A percentile compares a stretch with the other conserved stretches of the same genome.
phyloP scores from a whole-genome alignment of 106 monocot genomes.

The Cymbidium sinense region DNA sequence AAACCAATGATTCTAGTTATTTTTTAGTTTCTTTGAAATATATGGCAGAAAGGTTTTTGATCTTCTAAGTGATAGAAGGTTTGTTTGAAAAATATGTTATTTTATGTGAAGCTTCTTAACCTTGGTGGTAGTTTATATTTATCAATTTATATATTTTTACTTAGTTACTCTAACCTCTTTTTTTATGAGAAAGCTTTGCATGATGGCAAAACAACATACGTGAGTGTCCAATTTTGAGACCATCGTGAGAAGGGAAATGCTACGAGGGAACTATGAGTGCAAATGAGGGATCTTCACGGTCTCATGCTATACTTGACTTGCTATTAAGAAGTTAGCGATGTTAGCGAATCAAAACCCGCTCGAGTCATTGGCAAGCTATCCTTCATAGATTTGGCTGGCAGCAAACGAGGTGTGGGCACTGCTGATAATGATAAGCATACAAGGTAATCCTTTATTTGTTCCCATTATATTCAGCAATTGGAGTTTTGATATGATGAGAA shows the following conservation, averaged over 20 bases:
- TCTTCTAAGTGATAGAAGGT: slow-evolving; percentile 88
- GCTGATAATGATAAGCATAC: slow-evolving; percentile 98
- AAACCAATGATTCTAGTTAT: slow-evolving; percentile 83
- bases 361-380: slow-evolving; percentile 78
- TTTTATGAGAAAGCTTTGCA: slow-evolving; percentile 81
- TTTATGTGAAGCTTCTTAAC: no score
- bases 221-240: slow-evolving; percentile 67
- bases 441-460: slow-evolving; percentile 29
- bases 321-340: slow-evolving; percentile 74
- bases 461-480: neutral
- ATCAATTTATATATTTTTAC: neutral
- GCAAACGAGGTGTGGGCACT: slow-evolving; percentile 97
- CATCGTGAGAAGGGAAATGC: slow-evolving; percentile 92
- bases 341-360: slow-evolving; percentile 65
- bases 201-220: slow-evolving; percentile 97
- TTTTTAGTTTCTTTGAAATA: slow-evolving; percentile 98
- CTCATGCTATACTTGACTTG: slow-evolving; percentile 99
- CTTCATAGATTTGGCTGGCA: slow-evolving; percentile 96
- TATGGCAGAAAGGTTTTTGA: slow-evolving; percentile 97
- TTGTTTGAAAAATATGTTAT: slow-evolving; percentile 21
- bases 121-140: neutral
- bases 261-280: slow-evolving; percentile 94
- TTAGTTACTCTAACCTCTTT: neutral
- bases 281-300: slow-evolving; percentile 97
- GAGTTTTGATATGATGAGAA: neutral